Conservation (phyloP, 108 stramenopile species). For the Poteriospumella lacustris region DNA sequence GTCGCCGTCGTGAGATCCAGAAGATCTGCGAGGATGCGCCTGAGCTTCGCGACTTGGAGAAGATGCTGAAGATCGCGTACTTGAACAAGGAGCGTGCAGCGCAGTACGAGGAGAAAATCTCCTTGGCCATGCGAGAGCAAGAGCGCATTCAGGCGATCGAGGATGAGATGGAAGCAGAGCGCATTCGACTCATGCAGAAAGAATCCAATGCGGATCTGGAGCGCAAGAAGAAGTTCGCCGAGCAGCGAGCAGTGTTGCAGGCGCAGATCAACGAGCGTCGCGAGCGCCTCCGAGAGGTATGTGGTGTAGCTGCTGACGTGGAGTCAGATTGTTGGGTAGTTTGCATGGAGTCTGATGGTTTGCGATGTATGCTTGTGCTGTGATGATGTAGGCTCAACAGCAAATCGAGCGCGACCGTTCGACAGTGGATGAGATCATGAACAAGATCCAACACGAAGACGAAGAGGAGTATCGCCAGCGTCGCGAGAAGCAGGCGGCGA, state of each 20-base stretch:
- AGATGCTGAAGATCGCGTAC: constrained; percentile 60
- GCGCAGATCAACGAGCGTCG: constrained; percentile 58
- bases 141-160: constrained; percentile 60
- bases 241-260: constrained; percentile 58
- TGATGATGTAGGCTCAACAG: too few species aligned
- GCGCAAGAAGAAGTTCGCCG: constrained; percentile 37
- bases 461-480: constrained; percentile 45
- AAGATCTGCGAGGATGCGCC: constrained; percentile 61
- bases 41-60: constrained; percentile 62
- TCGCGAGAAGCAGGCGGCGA: constrained; percentile 53
- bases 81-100: constrained; percentile 67
- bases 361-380: too few species aligned
- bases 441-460: constrained; percentile 57
- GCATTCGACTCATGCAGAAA: constrained; percentile 44
- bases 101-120: constrained; percentile 60
- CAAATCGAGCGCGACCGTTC: constrained; percentile 52
- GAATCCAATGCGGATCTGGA: constrained; percentile 49
- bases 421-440: constrained; percentile 60
- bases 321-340: too few species aligned
- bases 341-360: too few species aligned
- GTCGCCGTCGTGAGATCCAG: constrained; percentile 58
- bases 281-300: constrained; percentile 44
- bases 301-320: too few species aligned
- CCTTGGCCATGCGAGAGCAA: constrained; percentile 50
- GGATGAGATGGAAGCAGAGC: constrained; percentile 61